Evolutionary conservation across 1,139 yeast species (phyloP), one percentile per base, ranked within the genome.

Genomic region (Geotrichum phurueaensis): DNA sequence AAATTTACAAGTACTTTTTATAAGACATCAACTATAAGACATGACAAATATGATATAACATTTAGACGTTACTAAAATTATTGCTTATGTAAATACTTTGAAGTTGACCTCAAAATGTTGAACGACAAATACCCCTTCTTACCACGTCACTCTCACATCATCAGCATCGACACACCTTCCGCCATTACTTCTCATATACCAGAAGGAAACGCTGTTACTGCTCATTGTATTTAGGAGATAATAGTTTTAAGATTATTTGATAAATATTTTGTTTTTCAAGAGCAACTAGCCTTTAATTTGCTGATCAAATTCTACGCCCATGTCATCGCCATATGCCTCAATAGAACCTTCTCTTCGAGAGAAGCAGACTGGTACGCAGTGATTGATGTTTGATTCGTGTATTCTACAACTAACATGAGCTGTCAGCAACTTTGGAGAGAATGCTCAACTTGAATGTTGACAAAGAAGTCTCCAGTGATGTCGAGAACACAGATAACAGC

Each of bases 381-480:
- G n/a, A 7, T 18, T 13, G 22, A 33, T 22, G 6, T 20, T 22
- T 13, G 23, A 20, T 25, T 13, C 25, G 9, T 18, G 25, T n/a
- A 22, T 36, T 45, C 33, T 47, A 53, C 53, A 22, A 25, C 49
- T 57, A 52, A 52, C 62, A 56, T 60, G 51, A 57, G 70, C 48
- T 63, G 33, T 12, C 25, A 72, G 80, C 79, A 63, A 79, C 86
- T 52, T 80, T 91, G 70, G 89, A 89, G 79, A 87, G 85, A 64
- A 88, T 92, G 96, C 84, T 92, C 66, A 86, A 87, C 69, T 80
- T 90, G 70, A 89, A 89, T 76, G 79, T 83, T 61, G 84, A 61
- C 43, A 61, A 61, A 51, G 31, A 49, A 13, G 51, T 22, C 15
- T 18, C 56, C 10, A 54, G 25, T 51, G 47, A 81, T 47, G 70